Conservation (phyloP, 768 basidiomycete species). For the Harrya chromipes region DNA sequence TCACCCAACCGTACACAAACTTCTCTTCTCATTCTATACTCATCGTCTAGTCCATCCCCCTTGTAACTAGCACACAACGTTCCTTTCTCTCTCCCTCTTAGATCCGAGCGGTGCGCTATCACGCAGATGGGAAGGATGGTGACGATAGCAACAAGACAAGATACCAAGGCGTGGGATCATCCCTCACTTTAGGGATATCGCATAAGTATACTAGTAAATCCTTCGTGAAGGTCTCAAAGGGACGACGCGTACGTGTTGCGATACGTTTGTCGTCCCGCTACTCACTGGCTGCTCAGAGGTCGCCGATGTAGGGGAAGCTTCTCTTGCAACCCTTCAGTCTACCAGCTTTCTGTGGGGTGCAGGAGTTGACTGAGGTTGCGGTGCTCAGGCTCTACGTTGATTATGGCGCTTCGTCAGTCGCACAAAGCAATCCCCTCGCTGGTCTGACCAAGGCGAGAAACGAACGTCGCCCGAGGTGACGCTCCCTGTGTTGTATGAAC, state of each 20-base stretch:
- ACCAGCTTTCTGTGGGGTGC: constrained; percentile 75
- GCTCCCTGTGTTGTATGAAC: constrained; percentile 57
- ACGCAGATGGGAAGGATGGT: too few species aligned
- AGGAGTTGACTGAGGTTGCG: constrained; percentile 56
- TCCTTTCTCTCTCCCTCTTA: too few species aligned
- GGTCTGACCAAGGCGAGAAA: constrained; percentile 60
- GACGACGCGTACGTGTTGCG: constrained; percentile 32
- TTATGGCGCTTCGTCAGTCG: constrained; percentile 16
- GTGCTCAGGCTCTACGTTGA: constrained; percentile 60
- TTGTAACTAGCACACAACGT: too few species aligned
- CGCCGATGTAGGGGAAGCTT: constrained; percentile 32
- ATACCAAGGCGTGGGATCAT: too few species aligned
- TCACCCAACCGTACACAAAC: too few species aligned
- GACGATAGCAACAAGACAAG: too few species aligned
- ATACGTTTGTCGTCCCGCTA: neutral
- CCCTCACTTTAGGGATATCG: constrained; percentile 74
- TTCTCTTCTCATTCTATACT: too few species aligned
- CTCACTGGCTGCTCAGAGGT: constrained; percentile 23
- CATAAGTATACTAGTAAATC: constrained; percentile 51
- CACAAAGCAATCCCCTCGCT: constrained; percentile 28
- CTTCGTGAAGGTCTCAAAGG: constrained; percentile 41
- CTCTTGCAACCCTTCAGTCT: constrained; percentile 61
- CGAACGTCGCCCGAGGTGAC: constrained; percentile 63
- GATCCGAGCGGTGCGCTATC: too few species aligned
- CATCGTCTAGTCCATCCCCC: too few species aligned